phyloP scores from a whole-genome alignment of 805 yeast species.

The Groenewaldozyma salmanticensis region DNA sequence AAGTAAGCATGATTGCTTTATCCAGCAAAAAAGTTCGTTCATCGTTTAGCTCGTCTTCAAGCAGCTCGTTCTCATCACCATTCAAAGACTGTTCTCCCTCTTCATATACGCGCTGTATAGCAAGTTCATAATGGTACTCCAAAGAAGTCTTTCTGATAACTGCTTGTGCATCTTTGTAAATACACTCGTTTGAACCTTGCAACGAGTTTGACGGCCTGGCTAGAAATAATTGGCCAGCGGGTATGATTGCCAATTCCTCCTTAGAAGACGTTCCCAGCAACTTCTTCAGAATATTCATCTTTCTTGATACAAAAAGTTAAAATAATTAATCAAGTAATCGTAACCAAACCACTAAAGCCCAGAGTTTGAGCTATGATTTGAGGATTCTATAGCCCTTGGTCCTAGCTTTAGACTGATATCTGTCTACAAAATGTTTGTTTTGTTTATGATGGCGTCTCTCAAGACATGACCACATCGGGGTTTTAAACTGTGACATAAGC shows the following conservation, averaged over 20 bases:
- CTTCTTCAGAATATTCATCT: conserved; percentile 23
- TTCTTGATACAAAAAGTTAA: too few relatives aligned
- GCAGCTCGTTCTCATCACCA: conserved; percentile 40
- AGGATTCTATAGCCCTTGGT: too few relatives aligned
- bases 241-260: conserved; percentile 56
- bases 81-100: conserved; percentile 52
- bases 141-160: conserved; percentile 58
- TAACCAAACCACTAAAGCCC: too few relatives aligned
- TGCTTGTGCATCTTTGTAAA: conserved; percentile 69
- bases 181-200: conserved; percentile 67
- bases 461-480: too few relatives aligned
- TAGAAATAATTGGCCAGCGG: conserved; percentile 70
- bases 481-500: too few relatives aligned
- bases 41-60: conserved; percentile 38
- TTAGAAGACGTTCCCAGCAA: conserved; percentile 14
- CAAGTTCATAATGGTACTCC: conserved; percentile 59
- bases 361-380: too few relatives aligned
- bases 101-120: conserved; percentile 55
- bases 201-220: conserved; percentile 72
- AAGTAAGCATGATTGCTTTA: conserved; percentile 47
- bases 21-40: conserved; percentile 66
- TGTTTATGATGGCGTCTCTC: too few relatives aligned
- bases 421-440: too few relatives aligned
- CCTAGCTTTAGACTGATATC: too few relatives aligned
- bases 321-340: too few relatives aligned